Base-by-base conservation (phyloP, 1,139 yeast species). In the Pichia sp. region DNA sequence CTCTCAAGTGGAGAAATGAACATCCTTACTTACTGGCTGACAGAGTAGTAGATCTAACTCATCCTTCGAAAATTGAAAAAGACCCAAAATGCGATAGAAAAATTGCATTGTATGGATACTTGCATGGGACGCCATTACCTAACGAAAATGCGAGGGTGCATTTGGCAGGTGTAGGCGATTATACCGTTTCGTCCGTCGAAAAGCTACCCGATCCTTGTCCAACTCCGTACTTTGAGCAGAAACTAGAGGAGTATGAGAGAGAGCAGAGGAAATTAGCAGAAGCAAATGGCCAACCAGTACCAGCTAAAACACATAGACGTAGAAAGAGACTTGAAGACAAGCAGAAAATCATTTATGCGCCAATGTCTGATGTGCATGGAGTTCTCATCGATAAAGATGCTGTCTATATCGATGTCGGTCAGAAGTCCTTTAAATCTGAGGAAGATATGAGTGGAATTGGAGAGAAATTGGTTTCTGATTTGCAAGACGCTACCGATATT, bases 361-460 rank as follows among this genome's bases (percentile, higher is more conserved):
- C 99, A 50, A 93, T 95, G 99, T 88, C 97, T 48, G 98, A 95
- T 70, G 97, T 93, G 25, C 98, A 98, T 52, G 99, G 99, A 65
- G 95, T 95, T 36, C 75, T 93, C 58, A 90, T 95, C 56, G 99
- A 95, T 71, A 91, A 86, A 66, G 99, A 95, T 73, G 97, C 99
- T 3, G 99, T 95, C 1, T 88, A 91, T 64, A 89, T 95, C 57
- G 97, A 95, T 65, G 85, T 91, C 46, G 97, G 96, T 3, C 72
- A 74, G 42, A 61, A 69, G 62, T 48, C 30, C 21, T 63, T 60
- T 65, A 82, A 73, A 66, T 72, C 68, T 59, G 90, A 87, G 46
- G 82, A 82, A 62, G 89, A 86, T 58, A 50, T 50, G 52, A 65
- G 66, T 45, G 70, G 65, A 6, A 75, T 62, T 91, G 96, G 66